These are phyloP conservation scores for Singerocomus rubriflavus DNA, from an alignment of 1,284 basidiomycete genomes.

Conservation along the genomic window DNA sequence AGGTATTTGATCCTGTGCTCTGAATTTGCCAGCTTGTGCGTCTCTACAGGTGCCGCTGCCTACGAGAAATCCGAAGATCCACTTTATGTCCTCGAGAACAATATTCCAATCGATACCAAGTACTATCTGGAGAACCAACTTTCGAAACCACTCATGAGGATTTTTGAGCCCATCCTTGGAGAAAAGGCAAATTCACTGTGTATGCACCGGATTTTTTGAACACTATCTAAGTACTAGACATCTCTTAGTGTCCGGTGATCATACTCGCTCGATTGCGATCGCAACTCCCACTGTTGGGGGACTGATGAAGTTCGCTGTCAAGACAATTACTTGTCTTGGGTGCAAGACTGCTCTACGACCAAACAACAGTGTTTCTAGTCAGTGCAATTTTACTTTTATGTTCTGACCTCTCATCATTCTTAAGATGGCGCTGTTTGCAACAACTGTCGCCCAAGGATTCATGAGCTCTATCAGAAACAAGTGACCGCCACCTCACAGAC, in stretches of 20 bases:
- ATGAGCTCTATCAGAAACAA: conserved; percentile 92
- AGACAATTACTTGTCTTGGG: conserved; percentile 88
- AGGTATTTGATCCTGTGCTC: neutral
- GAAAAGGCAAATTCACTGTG: conserved; percentile 82
- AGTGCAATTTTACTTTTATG: conserved; percentile 6
- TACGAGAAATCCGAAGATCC: conserved; percentile 98
- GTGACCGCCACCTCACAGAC: conserved; percentile 68
- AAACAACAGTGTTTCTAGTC: conserved; percentile 71
- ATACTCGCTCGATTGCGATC: conserved; percentile 90
- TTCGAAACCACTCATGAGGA: conserved; percentile 91
- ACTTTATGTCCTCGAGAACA: conserved; percentile 93
- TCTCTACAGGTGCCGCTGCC: conserved; percentile 77
- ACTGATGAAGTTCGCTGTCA: conserved; percentile 96
- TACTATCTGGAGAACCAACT: conserved; percentile 97
- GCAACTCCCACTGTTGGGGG: conserved; percentile 93
- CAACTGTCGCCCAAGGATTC: conserved; percentile 81
- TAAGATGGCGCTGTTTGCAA: conserved; percentile 89
- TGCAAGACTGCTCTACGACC: conserved; percentile 84
- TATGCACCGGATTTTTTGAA: conserved; percentile 41
- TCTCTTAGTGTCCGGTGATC: conserved; percentile 81
- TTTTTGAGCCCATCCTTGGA: conserved; percentile 96
- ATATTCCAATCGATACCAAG: conserved; percentile 93
- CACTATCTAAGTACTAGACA: conserved; percentile 9
- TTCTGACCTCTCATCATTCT: conserved; percentile 9
- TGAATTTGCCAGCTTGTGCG: neutral